A percentile compares a stretch with the other conserved stretches of the same genome.
These are phyloP conservation scores for Geranomyces michiganensis DNA, from an alignment of 192 early-diverging fungal genomes.

Conservation along the genomic window DNA sequence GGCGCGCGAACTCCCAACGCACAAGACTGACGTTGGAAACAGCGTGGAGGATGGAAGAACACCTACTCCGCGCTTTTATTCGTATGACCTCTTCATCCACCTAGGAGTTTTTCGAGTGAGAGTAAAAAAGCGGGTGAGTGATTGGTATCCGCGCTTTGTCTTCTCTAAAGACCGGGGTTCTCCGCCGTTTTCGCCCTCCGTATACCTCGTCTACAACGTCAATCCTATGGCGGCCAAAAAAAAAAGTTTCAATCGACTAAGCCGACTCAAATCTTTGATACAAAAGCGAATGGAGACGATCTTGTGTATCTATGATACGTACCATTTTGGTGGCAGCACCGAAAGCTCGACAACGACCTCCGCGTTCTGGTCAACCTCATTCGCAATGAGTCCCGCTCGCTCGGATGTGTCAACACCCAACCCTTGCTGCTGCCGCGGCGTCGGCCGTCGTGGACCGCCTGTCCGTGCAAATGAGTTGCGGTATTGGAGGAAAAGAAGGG, in stretches of 20 bases:
- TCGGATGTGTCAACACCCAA: slow-evolving; percentile 53
- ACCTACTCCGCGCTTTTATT: slow-evolving; percentile 59
- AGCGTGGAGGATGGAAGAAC: slow-evolving; percentile 5
- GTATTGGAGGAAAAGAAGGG: slow-evolving; percentile 90
- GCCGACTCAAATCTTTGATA: too few species aligned
- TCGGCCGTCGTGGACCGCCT: slow-evolving; percentile 49
- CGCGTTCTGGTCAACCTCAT: slow-evolving; percentile 65
- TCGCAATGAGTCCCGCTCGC: slow-evolving; percentile 53
- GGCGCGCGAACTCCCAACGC: too few species aligned
- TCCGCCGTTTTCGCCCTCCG: neutral
- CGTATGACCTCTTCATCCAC: slow-evolving; percentile 64
- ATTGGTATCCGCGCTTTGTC: too few species aligned
- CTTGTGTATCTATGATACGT: too few species aligned
- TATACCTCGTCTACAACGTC: slow-evolving; percentile 88
- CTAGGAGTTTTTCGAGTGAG: too few species aligned
- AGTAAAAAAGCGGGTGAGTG: too few species aligned
- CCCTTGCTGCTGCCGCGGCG: slow-evolving; percentile 20
- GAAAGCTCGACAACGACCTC: slow-evolving; percentile 88
- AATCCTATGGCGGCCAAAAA: slow-evolving; percentile 57
- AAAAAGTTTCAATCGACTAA: too few species aligned
- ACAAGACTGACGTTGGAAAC: slow-evolving; percentile 19
- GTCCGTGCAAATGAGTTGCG: slow-evolving; percentile 82
- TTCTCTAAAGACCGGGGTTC: neutral
- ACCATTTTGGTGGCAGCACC: slow-evolving; percentile 91
- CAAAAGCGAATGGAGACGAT: too few species aligned